These are phyloP conservation scores for Pichia sp. DNA, from an alignment of 1,139 yeast species.

Conservation along the genomic window DNA sequence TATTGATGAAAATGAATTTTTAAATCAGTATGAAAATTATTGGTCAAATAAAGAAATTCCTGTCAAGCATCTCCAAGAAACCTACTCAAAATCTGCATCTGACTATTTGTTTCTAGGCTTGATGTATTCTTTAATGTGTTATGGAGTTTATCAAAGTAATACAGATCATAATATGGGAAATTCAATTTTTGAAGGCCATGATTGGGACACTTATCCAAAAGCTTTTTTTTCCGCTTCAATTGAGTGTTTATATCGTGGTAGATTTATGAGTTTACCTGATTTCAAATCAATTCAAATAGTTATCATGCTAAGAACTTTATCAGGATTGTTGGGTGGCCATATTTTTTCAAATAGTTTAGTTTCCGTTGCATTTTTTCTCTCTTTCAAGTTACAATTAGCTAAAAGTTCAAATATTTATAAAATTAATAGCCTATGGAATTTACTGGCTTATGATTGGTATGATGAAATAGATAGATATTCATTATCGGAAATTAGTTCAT, in stretches of 20 bases:
- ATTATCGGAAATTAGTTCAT: slow-evolving; percentile 17
- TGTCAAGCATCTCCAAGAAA: slow-evolving; percentile 21
- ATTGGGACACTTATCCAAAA: slow-evolving; percentile 27
- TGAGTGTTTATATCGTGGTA: slow-evolving; percentile 33
- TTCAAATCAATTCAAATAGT: slow-evolving; percentile 29
- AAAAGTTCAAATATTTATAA: slow-evolving; percentile 14
- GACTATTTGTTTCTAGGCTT: slow-evolving; percentile 31
- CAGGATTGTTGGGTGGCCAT: slow-evolving; percentile 31
- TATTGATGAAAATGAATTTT: slow-evolving; percentile 18
- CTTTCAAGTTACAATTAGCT: slow-evolving; percentile 29
- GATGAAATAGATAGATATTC: slow-evolving; percentile 29
- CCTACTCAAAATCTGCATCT: slow-evolving; percentile 18
- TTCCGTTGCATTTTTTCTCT: slow-evolving; percentile 27
- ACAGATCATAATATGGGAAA: slow-evolving; percentile 19
- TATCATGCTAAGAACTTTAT: slow-evolving; percentile 29
- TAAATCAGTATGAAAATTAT: slow-evolving; percentile 21
- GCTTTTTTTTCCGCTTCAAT: slow-evolving; percentile 29
- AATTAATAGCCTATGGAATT: slow-evolving; percentile 30
- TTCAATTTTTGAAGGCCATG: slow-evolving; percentile 23
- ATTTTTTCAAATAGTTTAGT: slow-evolving; percentile 29
- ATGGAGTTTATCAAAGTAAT: slow-evolving; percentile 30
- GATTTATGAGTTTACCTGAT: slow-evolving; percentile 30
- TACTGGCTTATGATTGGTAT: slow-evolving; percentile 33
- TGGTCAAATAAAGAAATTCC: slow-evolving; percentile 19
- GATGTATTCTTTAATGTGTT: slow-evolving; percentile 32